A percentile compares a stretch with the other conserved stretches of the same genome.
Evolutionary conservation across 768 basidiomycete genomes (phyloP).

Genomic region (Leccinum disarticulatum): DNA sequence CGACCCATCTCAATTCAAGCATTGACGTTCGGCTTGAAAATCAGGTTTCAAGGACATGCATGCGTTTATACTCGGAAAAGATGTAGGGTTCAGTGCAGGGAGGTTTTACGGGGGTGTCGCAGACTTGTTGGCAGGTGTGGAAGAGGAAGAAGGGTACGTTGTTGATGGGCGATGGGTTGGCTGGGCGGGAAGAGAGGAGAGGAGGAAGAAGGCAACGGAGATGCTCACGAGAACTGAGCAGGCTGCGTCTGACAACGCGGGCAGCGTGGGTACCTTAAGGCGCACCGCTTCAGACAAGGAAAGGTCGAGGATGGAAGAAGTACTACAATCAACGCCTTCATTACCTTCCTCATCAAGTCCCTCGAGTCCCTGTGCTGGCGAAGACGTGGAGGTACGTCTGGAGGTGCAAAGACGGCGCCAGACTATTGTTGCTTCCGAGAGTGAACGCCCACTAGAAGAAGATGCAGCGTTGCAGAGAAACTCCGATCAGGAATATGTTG

Average conservation of each 20-base stretch:
- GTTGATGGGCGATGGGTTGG: constrained; percentile 26
- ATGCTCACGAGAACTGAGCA: constrained; percentile 2
- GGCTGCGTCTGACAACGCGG: background rate
- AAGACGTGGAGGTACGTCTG: background rate
- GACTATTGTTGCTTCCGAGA: background rate
- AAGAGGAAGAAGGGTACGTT: constrained; percentile 53
- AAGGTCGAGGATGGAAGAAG: constrained; percentile 26
- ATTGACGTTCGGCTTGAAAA: background rate
- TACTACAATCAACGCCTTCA: constrained; percentile 16
- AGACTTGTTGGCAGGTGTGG: constrained; percentile 74
- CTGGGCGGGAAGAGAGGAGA: constrained; percentile 15
- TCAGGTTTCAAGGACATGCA: constrained; percentile 72
- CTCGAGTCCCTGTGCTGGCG: constrained; percentile 3
- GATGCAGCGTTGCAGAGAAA: background rate
- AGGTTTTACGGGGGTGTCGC: constrained; percentile 87
- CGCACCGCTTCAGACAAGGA: constrained; percentile 26
- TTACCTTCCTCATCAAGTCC: constrained; percentile 3
- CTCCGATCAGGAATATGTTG: background rate
- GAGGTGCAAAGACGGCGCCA: constrained; percentile 1
- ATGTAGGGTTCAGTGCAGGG: constrained; percentile 88
- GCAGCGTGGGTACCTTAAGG: constrained; percentile 3
- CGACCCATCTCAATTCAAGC: background rate
- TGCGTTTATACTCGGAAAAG: constrained; percentile 84
- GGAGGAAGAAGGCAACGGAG: constrained; percentile 7
- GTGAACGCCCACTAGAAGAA: background rate